phyloP scores from a whole-genome alignment of 2,329 filamentous ascomycete genomes.

The Sporothrix pseudoabietina region DNA sequence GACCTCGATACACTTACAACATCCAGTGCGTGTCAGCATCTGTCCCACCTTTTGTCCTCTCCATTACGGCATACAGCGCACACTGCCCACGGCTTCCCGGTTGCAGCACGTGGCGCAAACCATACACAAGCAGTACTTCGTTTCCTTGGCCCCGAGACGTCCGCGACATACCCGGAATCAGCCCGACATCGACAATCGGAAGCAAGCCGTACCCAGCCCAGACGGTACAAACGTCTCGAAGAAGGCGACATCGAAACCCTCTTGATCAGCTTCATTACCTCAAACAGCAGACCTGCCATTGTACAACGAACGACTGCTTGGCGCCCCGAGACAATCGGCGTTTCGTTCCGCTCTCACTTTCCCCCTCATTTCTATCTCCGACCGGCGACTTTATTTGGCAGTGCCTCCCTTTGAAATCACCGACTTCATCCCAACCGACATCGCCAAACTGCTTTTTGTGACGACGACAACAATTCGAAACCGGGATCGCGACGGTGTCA shows the following conservation, averaged over 20 bases:
- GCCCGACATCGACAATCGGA: neutral
- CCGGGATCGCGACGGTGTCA: neutral
- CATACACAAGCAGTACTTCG: neutral
- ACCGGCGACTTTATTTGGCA: neutral
- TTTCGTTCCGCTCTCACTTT: neutral
- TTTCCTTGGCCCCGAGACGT: neutral
- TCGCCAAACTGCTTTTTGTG: neutral
- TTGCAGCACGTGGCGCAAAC: neutral
- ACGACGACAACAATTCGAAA: neutral
- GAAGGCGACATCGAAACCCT: neutral
- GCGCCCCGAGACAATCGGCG: constrained; percentile 7
- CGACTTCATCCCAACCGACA: neutral
- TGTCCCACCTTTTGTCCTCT: neutral
- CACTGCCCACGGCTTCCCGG: neutral
- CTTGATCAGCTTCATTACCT: neutral
- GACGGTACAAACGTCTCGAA: neutral
- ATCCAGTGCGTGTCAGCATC: neutral
- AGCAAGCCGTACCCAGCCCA: neutral
- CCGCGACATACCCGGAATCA: neutral
- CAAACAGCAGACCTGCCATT: neutral
- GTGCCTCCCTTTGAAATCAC: neutral
- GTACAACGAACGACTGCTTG: neutral
- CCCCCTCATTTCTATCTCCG: neutral
- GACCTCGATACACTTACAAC: constrained; percentile 3
- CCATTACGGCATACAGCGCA: neutral